Evolutionary conservation across 805 yeast species (phyloP), one percentile per base, ranked within the genome.

Genomic region (Ogataea henricii): DNA sequence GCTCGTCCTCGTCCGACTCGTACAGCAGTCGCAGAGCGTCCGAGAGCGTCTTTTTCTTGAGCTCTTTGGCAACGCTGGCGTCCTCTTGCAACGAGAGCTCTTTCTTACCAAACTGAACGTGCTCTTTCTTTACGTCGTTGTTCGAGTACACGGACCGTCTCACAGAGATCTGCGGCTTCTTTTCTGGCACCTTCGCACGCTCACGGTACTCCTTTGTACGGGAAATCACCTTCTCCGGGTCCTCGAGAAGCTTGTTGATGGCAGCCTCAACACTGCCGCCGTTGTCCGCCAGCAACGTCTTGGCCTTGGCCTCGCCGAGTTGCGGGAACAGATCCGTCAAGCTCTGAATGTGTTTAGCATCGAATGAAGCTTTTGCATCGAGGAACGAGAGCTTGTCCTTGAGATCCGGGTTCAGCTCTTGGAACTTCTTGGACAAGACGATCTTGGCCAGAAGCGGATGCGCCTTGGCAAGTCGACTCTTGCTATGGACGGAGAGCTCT

Each of bases 1-100:
- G 82, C 57, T 89, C 96, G 63, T 88, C 96, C 54, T 89, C 96
- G 58, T 88, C 92, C 6, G 81, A 75, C 37, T 85, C 85, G 55
- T 86, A 85, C 51, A 87, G 67, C 52, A 86, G 63, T 36, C 81
- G 69, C 52, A 87, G 65, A 1, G 91, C 90, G 43, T 59, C 57
- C 0, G 76, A 67, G 36, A 86, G 63, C 0, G 87, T 82, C 53
- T 71, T 77, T 58, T 83, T 78, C 57, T 76, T 78, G n/a, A 79
- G 58, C 25, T 77, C 79, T n/a, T 50, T 77, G n/a, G 52, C 51
- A 8, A 54, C 43, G 22, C 22, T 56, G 26, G 22, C 49, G 48
- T 59, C 59, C 2, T 46, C 17, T 1, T 46, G 38, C n/a, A 51
- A 40, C 23, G 45, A 53, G 16, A 46, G 56, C 18, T 60, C 52